Evolutionary conservation across 2,329 filamentous ascomycete genomes (phyloP).

Genomic region (Aspergillus chevalieri): DNA sequence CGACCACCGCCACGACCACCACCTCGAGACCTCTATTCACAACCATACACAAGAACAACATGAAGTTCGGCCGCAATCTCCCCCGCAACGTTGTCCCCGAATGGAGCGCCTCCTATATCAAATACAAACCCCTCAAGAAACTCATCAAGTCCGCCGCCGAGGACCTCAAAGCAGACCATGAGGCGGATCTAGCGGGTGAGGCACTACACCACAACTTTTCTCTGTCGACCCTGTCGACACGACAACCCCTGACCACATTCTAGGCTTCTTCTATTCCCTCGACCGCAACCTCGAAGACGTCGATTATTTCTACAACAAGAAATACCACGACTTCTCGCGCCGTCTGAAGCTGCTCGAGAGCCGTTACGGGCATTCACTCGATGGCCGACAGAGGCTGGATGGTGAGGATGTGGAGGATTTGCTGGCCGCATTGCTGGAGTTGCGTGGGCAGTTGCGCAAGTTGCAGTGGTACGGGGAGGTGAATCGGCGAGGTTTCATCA

Average conservation of each 20-base stretch:
- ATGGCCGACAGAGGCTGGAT: slow-evolving; percentile 67
- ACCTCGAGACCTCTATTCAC: background rate
- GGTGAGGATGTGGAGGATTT: slow-evolving; percentile 87
- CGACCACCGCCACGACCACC: too few species aligned
- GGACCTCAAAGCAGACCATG: slow-evolving; percentile 61
- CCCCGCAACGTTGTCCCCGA: slow-evolving; percentile 46
- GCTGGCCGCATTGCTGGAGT: slow-evolving; percentile 80
- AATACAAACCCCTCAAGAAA: slow-evolving; percentile 68
- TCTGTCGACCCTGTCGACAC: background rate
- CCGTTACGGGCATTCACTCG: slow-evolving; percentile 70
- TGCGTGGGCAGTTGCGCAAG: slow-evolving; percentile 80
- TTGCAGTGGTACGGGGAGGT: slow-evolving; percentile 97
- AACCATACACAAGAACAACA: slow-evolving; percentile 12
- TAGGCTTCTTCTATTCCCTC: slow-evolving; percentile 94
- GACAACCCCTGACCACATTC: slow-evolving; percentile 18
- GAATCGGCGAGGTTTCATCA: slow-evolving; percentile 88
- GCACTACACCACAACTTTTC: slow-evolving; percentile 10
- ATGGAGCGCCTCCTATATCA: slow-evolving; percentile 47
- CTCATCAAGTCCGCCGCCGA: slow-evolving; percentile 75
- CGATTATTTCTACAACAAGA: slow-evolving; percentile 94
- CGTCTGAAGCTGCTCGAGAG: slow-evolving; percentile 81
- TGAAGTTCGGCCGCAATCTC: slow-evolving; percentile 48
- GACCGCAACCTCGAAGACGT: slow-evolving; percentile 97
- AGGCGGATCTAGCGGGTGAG: slow-evolving; percentile 87
- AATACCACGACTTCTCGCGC: slow-evolving; percentile 76